These are phyloP conservation scores for Phaseolus lunatus DNA, from an alignment of 306 rosid species.

Conservation along the genomic window DNA sequence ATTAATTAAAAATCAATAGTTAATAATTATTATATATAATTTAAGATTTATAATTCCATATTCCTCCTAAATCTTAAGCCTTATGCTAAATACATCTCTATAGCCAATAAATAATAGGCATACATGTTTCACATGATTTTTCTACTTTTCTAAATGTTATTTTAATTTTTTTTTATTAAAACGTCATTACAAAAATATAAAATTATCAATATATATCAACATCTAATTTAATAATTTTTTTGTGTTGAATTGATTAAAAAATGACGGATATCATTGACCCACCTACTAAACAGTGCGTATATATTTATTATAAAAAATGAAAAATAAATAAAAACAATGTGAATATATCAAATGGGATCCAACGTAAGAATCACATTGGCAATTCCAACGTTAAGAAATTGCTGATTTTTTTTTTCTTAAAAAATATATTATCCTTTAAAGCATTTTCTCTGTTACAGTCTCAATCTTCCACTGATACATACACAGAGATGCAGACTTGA, in stretches of 20 bases:
- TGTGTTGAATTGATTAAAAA: background rate
- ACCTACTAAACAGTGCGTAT: background rate
- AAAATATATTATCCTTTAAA: slow-evolving; percentile 28
- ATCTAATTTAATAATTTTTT: background rate
- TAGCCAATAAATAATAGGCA: background rate
- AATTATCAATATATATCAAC: background rate
- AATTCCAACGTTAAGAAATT: background rate
- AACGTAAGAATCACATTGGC: slow-evolving; percentile 44
- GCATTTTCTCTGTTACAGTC: slow-evolving; percentile 8
- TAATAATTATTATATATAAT: too few species aligned
- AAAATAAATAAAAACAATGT: background rate
- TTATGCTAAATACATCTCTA: too few species aligned
- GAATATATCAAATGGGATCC: background rate
- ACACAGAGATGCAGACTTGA: slow-evolving; percentile 27
- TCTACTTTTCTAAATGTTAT: background rate
- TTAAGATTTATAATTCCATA: too few species aligned
- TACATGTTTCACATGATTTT: background rate
- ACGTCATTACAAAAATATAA: background rate
- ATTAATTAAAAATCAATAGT: too few species aligned
- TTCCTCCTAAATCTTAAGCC: background rate
- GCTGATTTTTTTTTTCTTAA: background rate
- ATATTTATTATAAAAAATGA: background rate
- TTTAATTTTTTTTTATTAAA: background rate
- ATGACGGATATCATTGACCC: background rate
- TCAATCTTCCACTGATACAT: slow-evolving; percentile 44